A percentile compares a stretch with the other conserved stretches of the same genome.
Evolutionary conservation across 75 land plant species (phyloP).

Genomic region (Sequoia sempervirens): DNA sequence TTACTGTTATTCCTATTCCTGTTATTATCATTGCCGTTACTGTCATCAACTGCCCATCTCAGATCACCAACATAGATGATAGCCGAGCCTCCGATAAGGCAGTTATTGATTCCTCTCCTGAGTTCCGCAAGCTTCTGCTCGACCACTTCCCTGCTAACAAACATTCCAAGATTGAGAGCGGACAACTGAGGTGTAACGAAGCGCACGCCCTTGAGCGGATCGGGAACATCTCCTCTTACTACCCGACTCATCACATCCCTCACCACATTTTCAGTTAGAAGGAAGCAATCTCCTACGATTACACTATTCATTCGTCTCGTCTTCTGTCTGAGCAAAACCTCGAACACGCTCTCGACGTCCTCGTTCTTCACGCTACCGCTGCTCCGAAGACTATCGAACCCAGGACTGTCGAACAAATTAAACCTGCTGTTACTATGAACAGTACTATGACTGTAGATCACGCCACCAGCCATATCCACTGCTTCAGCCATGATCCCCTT

Average conservation of each 20-base stretch:
- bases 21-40: background rate
- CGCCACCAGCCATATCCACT: background rate
- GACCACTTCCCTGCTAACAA: slow-evolving; percentile 10
- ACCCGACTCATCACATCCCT: slow-evolving; percentile 28
- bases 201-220: slow-evolving; percentile 18
- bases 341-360: slow-evolving; percentile 29
- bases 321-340: slow-evolving; percentile 26
- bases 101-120: slow-evolving; percentile 21
- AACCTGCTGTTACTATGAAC: slow-evolving; percentile 17
- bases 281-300: slow-evolving; percentile 40
- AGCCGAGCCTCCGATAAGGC: slow-evolving; percentile 33
- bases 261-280: slow-evolving; percentile 25
- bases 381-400: slow-evolving; percentile 5
- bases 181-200: slow-evolving; percentile 25
- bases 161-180: background rate
- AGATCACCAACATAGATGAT: slow-evolving; percentile 68
- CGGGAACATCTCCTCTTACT: slow-evolving; percentile 37
- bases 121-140: slow-evolving; percentile 40
- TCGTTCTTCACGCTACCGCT: slow-evolving; percentile 11
- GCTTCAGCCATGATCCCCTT: background rate
- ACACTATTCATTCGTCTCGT: slow-evolving; percentile 29
- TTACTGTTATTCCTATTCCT: background rate
- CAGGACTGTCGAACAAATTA: slow-evolving; percentile 19
- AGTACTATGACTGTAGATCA: slow-evolving; percentile 4
- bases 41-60: slow-evolving; percentile 53